Conservation (phyloP, 2,329 filamentous ascomycete species). For the Rosellinia necatrix region DNA sequence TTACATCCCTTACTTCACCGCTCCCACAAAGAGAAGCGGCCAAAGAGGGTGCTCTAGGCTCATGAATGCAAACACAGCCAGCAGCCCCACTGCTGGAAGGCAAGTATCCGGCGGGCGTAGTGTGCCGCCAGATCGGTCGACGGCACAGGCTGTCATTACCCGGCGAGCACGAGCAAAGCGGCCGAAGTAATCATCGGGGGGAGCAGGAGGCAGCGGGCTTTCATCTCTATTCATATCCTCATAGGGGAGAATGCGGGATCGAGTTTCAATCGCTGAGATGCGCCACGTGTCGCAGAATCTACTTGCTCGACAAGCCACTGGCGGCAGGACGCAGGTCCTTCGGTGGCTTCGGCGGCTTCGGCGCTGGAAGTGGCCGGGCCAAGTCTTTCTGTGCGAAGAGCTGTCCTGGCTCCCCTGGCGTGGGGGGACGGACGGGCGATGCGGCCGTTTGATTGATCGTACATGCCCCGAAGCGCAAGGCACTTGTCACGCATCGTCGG, state of each 20-base stretch:
- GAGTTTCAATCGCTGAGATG: constrained; percentile 1
- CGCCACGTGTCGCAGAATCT: constrained; percentile 21
- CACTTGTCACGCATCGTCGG: too few relatives aligned
- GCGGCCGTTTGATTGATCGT: neutral
- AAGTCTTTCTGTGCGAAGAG: too few relatives aligned
- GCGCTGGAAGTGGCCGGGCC: constrained; percentile 6
- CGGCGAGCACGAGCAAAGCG: neutral
- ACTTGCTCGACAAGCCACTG: neutral
- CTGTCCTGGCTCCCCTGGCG: neutral
- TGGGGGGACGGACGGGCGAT: too few relatives aligned
- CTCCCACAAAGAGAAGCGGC: neutral
- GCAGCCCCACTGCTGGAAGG: constrained; percentile 13
- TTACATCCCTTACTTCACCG: neutral
- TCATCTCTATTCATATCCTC: neutral
- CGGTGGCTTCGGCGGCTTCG: neutral
- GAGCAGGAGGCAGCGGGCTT: constrained; percentile 1
- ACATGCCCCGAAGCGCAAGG: neutral
- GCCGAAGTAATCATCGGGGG: neutral
- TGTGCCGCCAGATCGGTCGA: constrained; percentile 23
- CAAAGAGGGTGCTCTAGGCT: neutral
- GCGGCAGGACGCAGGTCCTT: constrained; percentile 19
- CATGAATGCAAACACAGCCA: constrained; percentile 17
- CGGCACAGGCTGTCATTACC: neutral
- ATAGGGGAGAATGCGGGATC: neutral
- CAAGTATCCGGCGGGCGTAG: constrained; percentile 13